Percentiles rank a stretch among this genome's conserved stretches.
Conservation (phyloP, 2,329 filamentous ascomycete species). For the Colletotrichum spaethianum region DNA sequence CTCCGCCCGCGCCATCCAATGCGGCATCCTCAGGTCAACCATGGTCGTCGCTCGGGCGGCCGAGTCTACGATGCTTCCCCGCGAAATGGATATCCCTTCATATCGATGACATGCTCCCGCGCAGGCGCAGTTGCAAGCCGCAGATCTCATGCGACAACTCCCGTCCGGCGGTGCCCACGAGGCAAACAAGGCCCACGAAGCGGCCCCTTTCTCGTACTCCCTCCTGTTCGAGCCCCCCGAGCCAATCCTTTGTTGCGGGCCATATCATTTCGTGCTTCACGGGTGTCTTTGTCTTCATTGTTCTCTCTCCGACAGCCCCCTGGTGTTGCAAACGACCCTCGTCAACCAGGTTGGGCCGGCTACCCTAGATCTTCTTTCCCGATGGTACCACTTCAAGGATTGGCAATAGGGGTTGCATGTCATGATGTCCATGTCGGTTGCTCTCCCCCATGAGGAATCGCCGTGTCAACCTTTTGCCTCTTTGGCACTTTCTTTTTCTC, state of each 20-base stretch:
- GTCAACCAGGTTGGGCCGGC: not conserved
- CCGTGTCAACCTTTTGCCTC: constrained; percentile 13
- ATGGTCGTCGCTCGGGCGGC: not conserved
- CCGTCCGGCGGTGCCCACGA: constrained; percentile 7
- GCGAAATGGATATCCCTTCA: not conserved
- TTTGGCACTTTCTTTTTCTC: constrained; percentile 11
- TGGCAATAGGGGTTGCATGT: not conserved
- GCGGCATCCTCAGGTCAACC: not conserved
- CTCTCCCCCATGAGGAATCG: constrained; percentile 1
- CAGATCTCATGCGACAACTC: constrained; percentile 19
- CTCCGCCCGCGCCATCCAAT: not conserved
- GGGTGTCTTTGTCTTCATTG: not conserved
- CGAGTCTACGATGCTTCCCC: constrained; percentile 1
- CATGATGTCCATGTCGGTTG: not conserved
- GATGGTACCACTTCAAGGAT: constrained; percentile 5
- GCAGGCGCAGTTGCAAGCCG: constrained; percentile 11
- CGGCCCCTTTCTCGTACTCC: not conserved
- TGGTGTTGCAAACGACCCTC: not conserved
- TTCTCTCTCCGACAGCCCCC: constrained; percentile 16
- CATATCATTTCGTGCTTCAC: constrained; percentile 6
- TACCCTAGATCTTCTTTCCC: constrained; percentile 9
- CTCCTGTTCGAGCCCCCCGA: not conserved
- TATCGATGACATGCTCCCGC: no score
- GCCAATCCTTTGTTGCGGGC: constrained; percentile 8
- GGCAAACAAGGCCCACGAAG: constrained; percentile 22